Base-by-base conservation (phyloP, 1,284 basidiomycete genomes). In the Ceratobasidium sp. region DNA sequence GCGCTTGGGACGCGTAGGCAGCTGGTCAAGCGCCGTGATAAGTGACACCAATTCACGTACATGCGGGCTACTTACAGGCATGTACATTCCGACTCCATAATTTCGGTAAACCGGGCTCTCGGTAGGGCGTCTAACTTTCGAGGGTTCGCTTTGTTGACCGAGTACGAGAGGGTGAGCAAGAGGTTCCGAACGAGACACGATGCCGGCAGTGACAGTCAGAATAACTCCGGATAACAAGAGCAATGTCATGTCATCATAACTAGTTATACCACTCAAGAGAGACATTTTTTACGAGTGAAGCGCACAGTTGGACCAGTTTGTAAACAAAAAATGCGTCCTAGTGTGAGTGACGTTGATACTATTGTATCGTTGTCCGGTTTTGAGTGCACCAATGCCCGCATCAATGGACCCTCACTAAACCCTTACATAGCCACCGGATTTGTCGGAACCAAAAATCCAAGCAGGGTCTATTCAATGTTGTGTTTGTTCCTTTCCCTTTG, bases 61-160 rank as follows among this genome's bases (percentile, higher is more conserved):
- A 32, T 32, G 15, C n/a, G 67, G 34, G 13, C 13, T 12, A 68
- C 73, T 64, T 65, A 72, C 69, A 27, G 47, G 81, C 85, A 75
- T 77, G 90, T 91, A 78, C 89, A 84, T 69, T 88, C 89, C 83
- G 90, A 90, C 92, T 10, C 87, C 84, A 82, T 93, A 93, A 80
- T 92, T 92, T 75, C 91, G 86, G 77, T 92, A 92, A 6, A 91
- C 81, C 1, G 91, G 88, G 74, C 90, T 92, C 77, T 93, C 90
- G 31, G 83, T 81, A 6, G 87, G 83, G 73, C 91, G 87, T 58
- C 91, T 81, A 7, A 92, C 90, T 49, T 89, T 84, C n/a, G 86
- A 87, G 31, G 87, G 88, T 78, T 93, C 91, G 73, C 90, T 91
- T 80, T 93, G 91, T 52, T 91, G 81, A 13, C 91, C 91, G 1